Evolutionary conservation across 1,139 yeast species (phyloP), one percentile per base, ranked within the genome.

Genomic region (Saccharomyces hybrid): DNA sequence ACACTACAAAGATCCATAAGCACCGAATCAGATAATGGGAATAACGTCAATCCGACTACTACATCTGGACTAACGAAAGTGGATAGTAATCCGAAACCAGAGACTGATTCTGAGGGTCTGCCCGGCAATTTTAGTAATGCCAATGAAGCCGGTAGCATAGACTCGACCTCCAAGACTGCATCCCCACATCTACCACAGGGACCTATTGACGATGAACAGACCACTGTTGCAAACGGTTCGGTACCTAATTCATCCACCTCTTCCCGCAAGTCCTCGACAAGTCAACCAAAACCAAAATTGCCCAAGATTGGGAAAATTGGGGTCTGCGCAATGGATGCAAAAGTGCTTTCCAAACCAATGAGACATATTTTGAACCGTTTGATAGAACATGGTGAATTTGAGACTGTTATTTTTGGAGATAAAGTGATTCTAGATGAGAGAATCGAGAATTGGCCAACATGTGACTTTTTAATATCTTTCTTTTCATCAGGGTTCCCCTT

Each of bases 321-420:
- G 49, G 96, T 95, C 0, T 95, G 99, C 74, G 99, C 99, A 7
- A 91, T 95, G 98, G 99, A 95, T 71, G 85, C 93, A 54, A 95
- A 95, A 70, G 99, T 91, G 1, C 79, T 96, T 68, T 87, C 96
- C 42, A 95, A 95, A 71, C 99, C 99, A 2, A 93, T 98, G 68
- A 78, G 98, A 58, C 88, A 87, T 58, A 95, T 95, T 59, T 76
- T 95, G 63, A 91, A 88, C 69, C 76, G 96, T 52, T 75, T 95
- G 64, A 88, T 91, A 59, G 96, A 88, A 62, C 85, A 88, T 63
- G 97, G 96, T 29, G 99, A 93, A 71, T 93, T 95, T 70, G 98
- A 95, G 68, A 90, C 98, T 0, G 87, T 95, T 28, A 90, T 93
- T 55, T 95, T 95, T 74, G 99, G 99, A 55, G 99, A 95, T 70